Base-by-base conservation (phyloP, 805 yeast genomes). In the Saccharomyces eubayanus region DNA sequence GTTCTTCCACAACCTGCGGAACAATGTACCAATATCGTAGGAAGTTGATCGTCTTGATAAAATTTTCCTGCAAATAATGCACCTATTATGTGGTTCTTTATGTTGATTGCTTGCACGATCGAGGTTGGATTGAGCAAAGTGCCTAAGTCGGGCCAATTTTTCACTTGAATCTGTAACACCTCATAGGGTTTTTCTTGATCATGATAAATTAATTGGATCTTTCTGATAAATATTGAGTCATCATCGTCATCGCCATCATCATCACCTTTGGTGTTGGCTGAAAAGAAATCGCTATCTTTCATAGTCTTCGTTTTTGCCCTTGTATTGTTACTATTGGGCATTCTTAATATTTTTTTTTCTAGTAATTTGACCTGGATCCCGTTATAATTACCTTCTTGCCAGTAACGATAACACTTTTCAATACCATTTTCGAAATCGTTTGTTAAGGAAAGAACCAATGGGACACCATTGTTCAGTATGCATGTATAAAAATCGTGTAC, bases 1-100 rank as follows among this genome's bases (percentile, higher is more conserved):
- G 98, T 89, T 54, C 99, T 75, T 20, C 99, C 99, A 65, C 96
- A 90, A 0, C 99, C 99, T 1, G 98, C 98, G 6, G 96, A 89
- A 65, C 99, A 92, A 70, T 92, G 98, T 28, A 87, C 87, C 48
- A 89, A 66, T 5, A 83, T 77, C 24, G 89, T 87, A 0, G 77
- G 70, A 1, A 72, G 66, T n/a, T 65, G 72, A 59, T 47, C 61
- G 6, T 60, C 54, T 6, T 56, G 46, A 46, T 53, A 55, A n/a
- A 55, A 50, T 12, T 58, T 48, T 16, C 47, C 51, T 8, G 53
- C 51, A 27, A 52, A 55, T 27, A 67, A 54, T n/a, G 57, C 55
- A 36, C 68, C 58, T 47, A 77, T 68, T 16, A 82, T 65, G 11
- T 74, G 59, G 50, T 75, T 73, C 54, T 80, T 78, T 60, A 83